These are phyloP conservation scores for Xylaria sp. DNA, from an alignment of 2,329 filamentous ascomycete species.

Conservation along the genomic window DNA sequence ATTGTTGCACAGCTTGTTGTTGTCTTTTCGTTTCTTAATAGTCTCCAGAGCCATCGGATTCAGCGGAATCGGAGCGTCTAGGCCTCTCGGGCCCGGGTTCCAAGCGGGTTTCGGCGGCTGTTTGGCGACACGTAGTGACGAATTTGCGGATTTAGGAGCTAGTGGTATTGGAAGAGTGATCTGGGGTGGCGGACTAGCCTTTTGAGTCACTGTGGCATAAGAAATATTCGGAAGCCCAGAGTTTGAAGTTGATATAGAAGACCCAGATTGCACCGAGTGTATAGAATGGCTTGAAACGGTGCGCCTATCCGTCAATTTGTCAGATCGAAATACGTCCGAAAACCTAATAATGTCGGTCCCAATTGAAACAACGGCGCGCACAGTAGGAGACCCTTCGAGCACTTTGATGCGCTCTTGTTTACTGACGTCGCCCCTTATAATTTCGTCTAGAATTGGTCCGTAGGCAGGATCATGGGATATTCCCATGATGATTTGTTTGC, in stretches of 20 bases:
- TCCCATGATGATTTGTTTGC: conserved; percentile 70
- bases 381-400: conserved; percentile 64
- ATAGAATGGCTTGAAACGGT: conserved; percentile 38
- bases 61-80: conserved; percentile 63
- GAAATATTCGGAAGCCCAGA: conserved; percentile 44
- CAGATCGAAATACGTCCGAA: conserved; percentile 63
- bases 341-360: conserved; percentile 60
- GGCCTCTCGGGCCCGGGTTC: conserved; percentile 65
- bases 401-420: conserved; percentile 61
- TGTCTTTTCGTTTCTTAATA: conserved; percentile 66
- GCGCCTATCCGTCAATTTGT: conserved; percentile 60
- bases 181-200: conserved; percentile 57
- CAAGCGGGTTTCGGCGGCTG: conserved; percentile 55
- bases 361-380: conserved; percentile 61
- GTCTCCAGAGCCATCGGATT: conserved; percentile 60
- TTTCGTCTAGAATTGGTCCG: conserved; percentile 67
- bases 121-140: conserved; percentile 41
- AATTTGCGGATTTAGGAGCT: conserved; percentile 48
- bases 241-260: conserved; percentile 43
- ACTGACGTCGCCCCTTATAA: conserved; percentile 59
- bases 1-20: conserved; percentile 70
- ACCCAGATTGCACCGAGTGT: conserved; percentile 42
- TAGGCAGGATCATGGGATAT: conserved; percentile 72
- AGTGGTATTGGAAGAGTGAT: conserved; percentile 55
- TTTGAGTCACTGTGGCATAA: conserved; percentile 57